Evolutionary conservation across 306 rosid species (phyloP), one percentile per base, ranked within the genome.

Genomic region (Fragaria nilgerrensis): DNA sequence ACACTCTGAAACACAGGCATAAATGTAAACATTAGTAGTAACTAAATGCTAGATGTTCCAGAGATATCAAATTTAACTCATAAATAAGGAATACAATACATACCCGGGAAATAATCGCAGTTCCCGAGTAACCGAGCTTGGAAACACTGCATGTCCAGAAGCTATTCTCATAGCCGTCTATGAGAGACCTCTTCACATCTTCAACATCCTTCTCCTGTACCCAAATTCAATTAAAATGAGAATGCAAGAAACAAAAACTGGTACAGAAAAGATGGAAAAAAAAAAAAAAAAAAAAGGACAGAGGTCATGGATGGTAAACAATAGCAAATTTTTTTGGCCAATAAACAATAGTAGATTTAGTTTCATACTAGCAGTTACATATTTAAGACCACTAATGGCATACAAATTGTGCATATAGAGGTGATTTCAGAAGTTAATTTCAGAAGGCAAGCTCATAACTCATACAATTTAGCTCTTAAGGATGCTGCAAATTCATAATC

Each of bases 91-190:
- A 79, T 34, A 84, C 49, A 32, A 9, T 41, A n/a, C 76, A 75
- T 84, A 89, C 98, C 90, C 97, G 87, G 73, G 97, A 94, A 77
- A 94, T 92, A 73, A 94, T 90, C 68, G 95, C 93, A 50, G 97
- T 90, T 84, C 98, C 98, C 56, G 97, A 90, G 81, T 95, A 95
- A 79, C 97, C 97, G 69, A 95, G 97, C 80, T 92, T 95, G 68
- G 96, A 84, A 81, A 87, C 85, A 88, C 96, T 92, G 52, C 97
- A 92, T 3, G 96, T 90, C 98, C 98, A 92, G 83, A 88, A 95
- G 84, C 93, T 89, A 84, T 92, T 84, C 58, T 87, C 92, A 65
- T 90, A 94, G 67, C 97, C 97, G 77, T 92, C 90, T 67, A 94
- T 67, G 43, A 94, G 84, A 81, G 73, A 68, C 48, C 75, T 78